These are phyloP conservation scores for Monarda citriodora DNA, from an alignment of 305 asterid species.

Conservation along the genomic window DNA sequence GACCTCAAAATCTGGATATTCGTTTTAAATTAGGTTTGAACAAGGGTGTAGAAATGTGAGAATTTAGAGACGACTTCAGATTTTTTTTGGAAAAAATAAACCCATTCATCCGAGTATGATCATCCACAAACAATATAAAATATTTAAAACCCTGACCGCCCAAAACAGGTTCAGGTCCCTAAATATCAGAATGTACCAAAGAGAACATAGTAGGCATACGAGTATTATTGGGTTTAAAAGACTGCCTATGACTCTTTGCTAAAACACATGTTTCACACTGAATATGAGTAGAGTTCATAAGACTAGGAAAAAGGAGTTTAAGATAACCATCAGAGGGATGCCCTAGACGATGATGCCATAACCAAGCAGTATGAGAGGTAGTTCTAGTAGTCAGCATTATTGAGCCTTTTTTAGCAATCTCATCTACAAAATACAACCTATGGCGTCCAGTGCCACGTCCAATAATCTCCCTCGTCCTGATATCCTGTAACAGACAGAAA, in stretches of 20 bases:
- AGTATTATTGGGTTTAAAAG: background rate
- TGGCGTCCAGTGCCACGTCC: too few species aligned
- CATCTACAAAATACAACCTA: background rate
- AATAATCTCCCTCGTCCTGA: background rate
- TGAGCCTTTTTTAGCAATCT: background rate
- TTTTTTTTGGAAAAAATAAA: background rate
- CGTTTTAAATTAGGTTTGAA: background rate
- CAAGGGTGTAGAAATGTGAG: background rate
- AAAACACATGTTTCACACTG: background rate
- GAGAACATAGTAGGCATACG: background rate
- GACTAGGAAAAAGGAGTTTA: background rate
- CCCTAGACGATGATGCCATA: slow-evolving; percentile 4
- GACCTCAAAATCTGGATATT: background rate
- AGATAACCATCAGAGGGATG: background rate
- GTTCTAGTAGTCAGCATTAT: background rate
- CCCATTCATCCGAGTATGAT: slow-evolving; percentile 8
- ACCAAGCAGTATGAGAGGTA: background rate
- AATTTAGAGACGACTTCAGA: background rate
- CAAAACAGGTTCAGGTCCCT: slow-evolving; percentile 3
- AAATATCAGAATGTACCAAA: slow-evolving; percentile 6
- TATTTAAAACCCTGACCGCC: background rate
- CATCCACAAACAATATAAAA: slow-evolving; percentile 10
- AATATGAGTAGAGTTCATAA: background rate
- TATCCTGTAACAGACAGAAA: background rate
- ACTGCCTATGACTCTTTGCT: background rate